Evolutionary conservation across 2,329 filamentous ascomycete species (phyloP).

Genomic region (Microcera coccophila): DNA sequence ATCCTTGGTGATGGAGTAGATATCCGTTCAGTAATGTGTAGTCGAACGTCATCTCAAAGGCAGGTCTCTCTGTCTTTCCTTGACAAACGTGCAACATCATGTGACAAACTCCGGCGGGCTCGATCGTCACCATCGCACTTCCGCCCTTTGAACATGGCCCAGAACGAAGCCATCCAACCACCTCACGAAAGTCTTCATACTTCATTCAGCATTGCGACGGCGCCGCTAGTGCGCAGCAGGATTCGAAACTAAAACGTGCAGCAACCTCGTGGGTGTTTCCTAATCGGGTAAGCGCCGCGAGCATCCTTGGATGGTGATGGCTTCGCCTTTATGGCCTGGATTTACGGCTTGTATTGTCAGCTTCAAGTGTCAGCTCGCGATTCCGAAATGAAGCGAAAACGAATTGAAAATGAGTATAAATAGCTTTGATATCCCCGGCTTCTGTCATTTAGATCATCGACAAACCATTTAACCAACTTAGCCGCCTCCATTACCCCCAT

Average conservation of each 20-base stretch:
- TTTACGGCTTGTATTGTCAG: too few species aligned
- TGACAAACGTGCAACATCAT: too few species aligned
- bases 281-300: conserved; percentile 19
- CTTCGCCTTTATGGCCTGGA: neutral
- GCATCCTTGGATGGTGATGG: conserved; percentile 13
- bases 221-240: neutral
- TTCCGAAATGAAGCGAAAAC: conserved; percentile 5
- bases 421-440: neutral
- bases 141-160: too few species aligned
- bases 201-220: neutral
- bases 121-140: too few species aligned
- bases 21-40: too few species aligned
- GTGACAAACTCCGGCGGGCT: too few species aligned
- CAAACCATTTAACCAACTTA: neutral
- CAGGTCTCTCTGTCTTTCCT: too few species aligned
- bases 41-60: too few species aligned
- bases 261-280: conserved; percentile 12
- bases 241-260: neutral
- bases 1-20: too few species aligned
- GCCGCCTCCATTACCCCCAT: too few species aligned
- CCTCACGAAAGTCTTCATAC: too few species aligned
- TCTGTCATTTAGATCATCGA: neutral
- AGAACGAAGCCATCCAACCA: too few species aligned
- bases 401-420: conserved; percentile 3
- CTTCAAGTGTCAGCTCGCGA: conserved; percentile 1